Evolutionary conservation across 2,329 filamentous ascomycete species (phyloP), one percentile per base, ranked within the genome.

Genomic region (Hypoxylon sp.): DNA sequence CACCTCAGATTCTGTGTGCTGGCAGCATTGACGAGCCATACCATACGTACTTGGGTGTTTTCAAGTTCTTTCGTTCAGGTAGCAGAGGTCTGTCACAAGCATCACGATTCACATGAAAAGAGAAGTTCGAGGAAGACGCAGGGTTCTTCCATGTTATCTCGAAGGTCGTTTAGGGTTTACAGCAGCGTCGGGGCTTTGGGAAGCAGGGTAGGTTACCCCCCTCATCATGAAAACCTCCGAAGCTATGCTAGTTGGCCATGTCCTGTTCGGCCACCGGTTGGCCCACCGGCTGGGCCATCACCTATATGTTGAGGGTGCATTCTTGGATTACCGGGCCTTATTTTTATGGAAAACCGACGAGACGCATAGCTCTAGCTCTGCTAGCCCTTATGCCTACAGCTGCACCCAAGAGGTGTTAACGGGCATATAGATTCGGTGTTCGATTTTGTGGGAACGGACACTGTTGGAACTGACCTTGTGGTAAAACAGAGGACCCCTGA

Each of bases 81-180:
- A 18, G 18, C 33, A 13, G 10, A 42, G 48, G 18, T 5, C 10
- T 17, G 15, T 41, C 26, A 40, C 10, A 20, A 33, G 15, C 29
- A 4, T 47, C 29, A 58, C 7, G 52, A 50, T 58, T 60, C 57
- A 60, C 50, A 55, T 60, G 60, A 46, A 48, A 58, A 24, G 31
- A 41, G 11, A 3, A 37, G 7, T 24, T 15, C 42, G 26, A 40
- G 26, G 4, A 10, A 29, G 18, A 26, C 13, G 31, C 58, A 61
- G 45, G 61, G 60, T 42, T 47, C 1, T 29, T 45, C 60, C 54
- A 58, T 61, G 58, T 33, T 17, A 3, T 10, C 8, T 37, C 13
- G n/a, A 31, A 17, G 20, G 31, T 26, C 40, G 24, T 51, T n/a
- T 61, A 63, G 58, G 61, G 58, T 63, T 61, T 46, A 18, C 54